Percentiles rank a stretch among this genome's conserved stretches.
These are phyloP conservation scores for Metarhizium guizhouense DNA, from an alignment of 2,329 filamentous ascomycete genomes.

Conservation along the genomic window DNA sequence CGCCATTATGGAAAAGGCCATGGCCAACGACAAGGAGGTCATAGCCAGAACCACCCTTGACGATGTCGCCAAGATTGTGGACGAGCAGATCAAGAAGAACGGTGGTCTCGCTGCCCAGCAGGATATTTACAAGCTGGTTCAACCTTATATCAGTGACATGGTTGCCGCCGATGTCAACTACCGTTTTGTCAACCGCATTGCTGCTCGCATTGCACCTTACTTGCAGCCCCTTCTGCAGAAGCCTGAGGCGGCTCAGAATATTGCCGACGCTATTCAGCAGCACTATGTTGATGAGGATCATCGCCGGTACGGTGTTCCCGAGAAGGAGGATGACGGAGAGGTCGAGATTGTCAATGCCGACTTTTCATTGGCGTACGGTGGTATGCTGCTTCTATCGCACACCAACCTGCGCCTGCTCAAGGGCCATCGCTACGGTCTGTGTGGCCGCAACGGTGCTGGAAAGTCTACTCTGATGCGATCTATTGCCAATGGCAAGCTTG, in stretches of 20 bases:
- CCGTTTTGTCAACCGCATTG: slow-evolving; percentile 67
- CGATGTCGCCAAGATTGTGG: slow-evolving; percentile 66
- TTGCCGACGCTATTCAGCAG: slow-evolving; percentile 66
- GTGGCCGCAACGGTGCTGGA: slow-evolving; percentile 91
- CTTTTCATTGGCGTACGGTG: slow-evolving; percentile 95
- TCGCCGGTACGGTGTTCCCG: slow-evolving; percentile 74
- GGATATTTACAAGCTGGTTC: slow-evolving; percentile 58
- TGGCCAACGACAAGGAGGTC: slow-evolving; percentile 61
- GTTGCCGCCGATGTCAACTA: slow-evolving; percentile 82
- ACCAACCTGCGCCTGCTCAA: slow-evolving; percentile 92
- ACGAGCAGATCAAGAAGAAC: slow-evolving; percentile 65
- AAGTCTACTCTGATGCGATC: slow-evolving; percentile 99
- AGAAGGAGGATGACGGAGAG: slow-evolving; percentile 86
- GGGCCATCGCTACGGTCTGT: slow-evolving; percentile 94
- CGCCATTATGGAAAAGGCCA: slow-evolving; percentile 85
- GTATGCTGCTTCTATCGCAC: slow-evolving; percentile 93
- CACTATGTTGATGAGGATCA: slow-evolving; percentile 78
- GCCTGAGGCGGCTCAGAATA: slow-evolving; percentile 47
- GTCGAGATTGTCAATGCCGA: slow-evolving; percentile 94
- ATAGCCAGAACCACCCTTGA: slow-evolving; percentile 60
- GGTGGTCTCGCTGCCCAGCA: slow-evolving; percentile 50
- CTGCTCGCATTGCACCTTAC: slow-evolving; percentile 62
- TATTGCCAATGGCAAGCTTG: slow-evolving; percentile 90
- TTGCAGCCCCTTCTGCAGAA: slow-evolving; percentile 60
- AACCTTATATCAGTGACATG: slow-evolving; percentile 72